Base-by-base conservation (phyloP, 768 basidiomycete genomes). In the Panaeolus papilionaceus region DNA sequence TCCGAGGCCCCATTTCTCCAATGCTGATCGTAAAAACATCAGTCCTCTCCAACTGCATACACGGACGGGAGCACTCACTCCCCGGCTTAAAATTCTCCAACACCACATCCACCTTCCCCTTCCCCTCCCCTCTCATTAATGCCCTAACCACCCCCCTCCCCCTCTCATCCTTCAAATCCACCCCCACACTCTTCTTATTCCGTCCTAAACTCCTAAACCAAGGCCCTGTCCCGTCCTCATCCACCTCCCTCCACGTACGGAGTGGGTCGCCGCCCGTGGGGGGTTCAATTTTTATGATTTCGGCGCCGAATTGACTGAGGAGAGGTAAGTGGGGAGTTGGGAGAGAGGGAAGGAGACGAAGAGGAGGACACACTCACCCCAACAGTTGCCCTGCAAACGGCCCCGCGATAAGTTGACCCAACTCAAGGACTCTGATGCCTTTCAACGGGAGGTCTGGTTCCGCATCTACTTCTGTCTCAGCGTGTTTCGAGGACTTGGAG, bases 21-120 rank as follows among this genome's bases (percentile, higher is more conserved):
- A 23, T 23, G 23, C 23, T 23, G 23, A 23, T 23, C 23, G 23
- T 23, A 23, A 23, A 23, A 23, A 0, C 23, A 23, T 23, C 23
- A 23, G 23, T 23, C n/a, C n/a, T 23, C 23, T 23, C 23, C 1
- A 23, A 23, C 23, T 0, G 23, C 23, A 23, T 23, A 23, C 23
- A 23, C 23, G 23, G 1, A 23, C 23, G 23, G 23, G 23, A 23
- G n/a, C 18, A 80, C 89, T 62, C 70, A 91, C 90, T 92, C 64
- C 91, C 90, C 12, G 90, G 90, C 70, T 89, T 91, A 78, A 92
- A 91, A 73, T 91, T 92, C 75, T 92, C 90, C 72, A 14, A 92
- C 90, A 67, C 92, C 89, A 45, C 87, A 89, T 16, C 75, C 80
- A 64, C 45, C 45, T 20, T 16, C 20, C 45, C 44, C n/a, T 45